Percentiles rank a stretch among this genome's conserved stretches.
These are phyloP conservation scores for Graphiopsis chlorocephala DNA, from an alignment of 2,329 filamentous ascomycete genomes.

Conservation along the genomic window DNA sequence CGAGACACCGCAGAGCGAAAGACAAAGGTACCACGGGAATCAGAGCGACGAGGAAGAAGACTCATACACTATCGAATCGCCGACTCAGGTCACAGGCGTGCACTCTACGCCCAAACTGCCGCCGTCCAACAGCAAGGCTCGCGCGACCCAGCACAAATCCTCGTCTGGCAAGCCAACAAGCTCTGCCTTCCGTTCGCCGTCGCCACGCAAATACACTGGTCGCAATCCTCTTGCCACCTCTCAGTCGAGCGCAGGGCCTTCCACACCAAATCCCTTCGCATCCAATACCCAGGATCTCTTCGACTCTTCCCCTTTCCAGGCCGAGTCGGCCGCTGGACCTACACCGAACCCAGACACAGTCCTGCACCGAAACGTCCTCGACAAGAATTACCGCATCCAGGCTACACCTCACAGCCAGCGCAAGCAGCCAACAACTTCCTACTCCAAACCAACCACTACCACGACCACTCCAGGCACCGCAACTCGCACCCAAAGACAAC, in stretches of 20 bases:
- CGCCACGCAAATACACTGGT: constrained; percentile 42
- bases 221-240: constrained; percentile 29
- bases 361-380: constrained; percentile 77
- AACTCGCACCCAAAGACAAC: constrained; percentile 31
- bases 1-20: constrained; percentile 32
- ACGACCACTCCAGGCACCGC: constrained; percentile 33
- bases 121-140: constrained; percentile 35
- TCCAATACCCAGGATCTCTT: constrained; percentile 7
- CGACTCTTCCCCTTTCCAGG: constrained; percentile 52
- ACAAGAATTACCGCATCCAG: constrained; percentile 92
- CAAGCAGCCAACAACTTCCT: constrained; percentile 19
- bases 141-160: constrained; percentile 14
- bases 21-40: constrained; percentile 13
- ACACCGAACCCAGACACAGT: constrained; percentile 65
- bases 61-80: constrained; percentile 66
- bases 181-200: constrained; percentile 31
- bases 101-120: constrained; percentile 60
- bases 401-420: constrained; percentile 69
- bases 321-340: constrained; percentile 37
- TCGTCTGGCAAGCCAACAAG: constrained; percentile 16
- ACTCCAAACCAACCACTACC: constrained; percentile 16
- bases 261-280: constrained; percentile 28
- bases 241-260: constrained; percentile 25
- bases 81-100: constrained; percentile 44
- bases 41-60: constrained; percentile 38